A percentile compares a stretch with the other conserved stretches of the same genome.
Evolutionary conservation across 1,284 basidiomycete species (phyloP).

Genomic region (Phlebopus sp.): DNA sequence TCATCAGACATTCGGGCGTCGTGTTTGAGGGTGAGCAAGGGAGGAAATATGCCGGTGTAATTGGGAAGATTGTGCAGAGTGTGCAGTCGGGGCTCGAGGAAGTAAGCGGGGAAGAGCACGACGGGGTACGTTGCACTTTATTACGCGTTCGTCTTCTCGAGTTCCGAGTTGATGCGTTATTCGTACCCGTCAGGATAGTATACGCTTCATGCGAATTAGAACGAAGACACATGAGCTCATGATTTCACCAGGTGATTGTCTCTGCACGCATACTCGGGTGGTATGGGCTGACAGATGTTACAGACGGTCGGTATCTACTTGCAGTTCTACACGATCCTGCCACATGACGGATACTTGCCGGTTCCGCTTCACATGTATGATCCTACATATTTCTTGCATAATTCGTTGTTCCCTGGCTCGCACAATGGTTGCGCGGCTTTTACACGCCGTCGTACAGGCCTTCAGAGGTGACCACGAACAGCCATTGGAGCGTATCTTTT

Average conservation of each 20-base stretch:
- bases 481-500: constrained; percentile 21
- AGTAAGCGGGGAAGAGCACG: constrained; percentile 54
- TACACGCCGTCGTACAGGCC: not conserved
- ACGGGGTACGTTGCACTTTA: constrained; percentile 43
- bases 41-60: constrained; percentile 70
- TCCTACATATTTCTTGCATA: constrained; percentile 11
- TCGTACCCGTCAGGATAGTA: constrained; percentile 75
- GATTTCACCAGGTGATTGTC: constrained; percentile 81
- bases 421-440: constrained; percentile 4
- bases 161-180: not conserved
- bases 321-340: constrained; percentile 81
- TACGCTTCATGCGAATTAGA: constrained; percentile 86
- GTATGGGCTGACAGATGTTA: not conserved
- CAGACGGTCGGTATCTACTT: constrained; percentile 81
- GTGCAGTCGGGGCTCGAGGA: constrained; percentile 75
- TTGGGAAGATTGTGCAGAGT: constrained; percentile 75
- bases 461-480: constrained; percentile 19
- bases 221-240: constrained; percentile 91
- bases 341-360: constrained; percentile 18
- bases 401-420: not conserved
- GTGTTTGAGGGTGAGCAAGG: constrained; percentile 89
- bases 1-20: constrained; percentile 81
- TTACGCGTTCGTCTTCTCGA: not conserved
- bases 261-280: not conserved
- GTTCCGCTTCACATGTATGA: constrained; percentile 14